These are phyloP conservation scores for Thalassiosira ordinaria DNA, from an alignment of 352 stramenopile genomes.

Conservation along the genomic window DNA sequence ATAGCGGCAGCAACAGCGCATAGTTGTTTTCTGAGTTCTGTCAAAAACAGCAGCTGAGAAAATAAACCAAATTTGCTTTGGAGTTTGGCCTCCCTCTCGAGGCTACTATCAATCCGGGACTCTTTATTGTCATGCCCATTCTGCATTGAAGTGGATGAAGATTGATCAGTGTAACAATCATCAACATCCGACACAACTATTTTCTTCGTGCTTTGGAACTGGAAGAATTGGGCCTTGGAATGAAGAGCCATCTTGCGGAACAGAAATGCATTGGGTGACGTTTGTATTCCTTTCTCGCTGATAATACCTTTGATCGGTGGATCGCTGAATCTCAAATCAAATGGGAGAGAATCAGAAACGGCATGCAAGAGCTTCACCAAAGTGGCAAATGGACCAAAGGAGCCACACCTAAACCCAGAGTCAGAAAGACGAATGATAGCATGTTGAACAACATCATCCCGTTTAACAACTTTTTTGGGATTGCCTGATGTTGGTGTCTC, in stretches of 20 bases:
- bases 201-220: slow-evolving; percentile 38
- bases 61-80: slow-evolving; percentile 73
- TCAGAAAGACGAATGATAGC: slow-evolving; percentile 85
- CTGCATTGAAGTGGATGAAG: background rate
- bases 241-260: slow-evolving; percentile 78
- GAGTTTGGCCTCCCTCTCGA: slow-evolving; percentile 17
- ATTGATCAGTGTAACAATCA: slow-evolving; percentile 20
- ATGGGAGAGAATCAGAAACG: slow-evolving; percentile 83
- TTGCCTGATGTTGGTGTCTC: slow-evolving; percentile 29
- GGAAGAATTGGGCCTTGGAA: slow-evolving; percentile 58
- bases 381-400: slow-evolving; percentile 84
- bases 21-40: slow-evolving; percentile 76
- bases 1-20: slow-evolving; percentile 68
- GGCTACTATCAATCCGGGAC: background rate
- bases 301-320: slow-evolving; percentile 82
- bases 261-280: slow-evolving; percentile 80
- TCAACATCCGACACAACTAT: slow-evolving; percentile 40
- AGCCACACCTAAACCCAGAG: slow-evolving; percentile 85
- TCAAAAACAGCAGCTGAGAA: slow-evolving; percentile 73
- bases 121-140: slow-evolving; percentile 7
- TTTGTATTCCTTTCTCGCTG: slow-evolving; percentile 72
- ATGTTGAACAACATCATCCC: slow-evolving; percentile 85
- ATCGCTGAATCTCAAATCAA: slow-evolving; percentile 80
- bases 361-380: slow-evolving; percentile 82
- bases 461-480: slow-evolving; percentile 64